These are phyloP conservation scores for Cystobasidium tubakii DNA, from an alignment of 768 basidiomycete species.

Conservation along the genomic window DNA sequence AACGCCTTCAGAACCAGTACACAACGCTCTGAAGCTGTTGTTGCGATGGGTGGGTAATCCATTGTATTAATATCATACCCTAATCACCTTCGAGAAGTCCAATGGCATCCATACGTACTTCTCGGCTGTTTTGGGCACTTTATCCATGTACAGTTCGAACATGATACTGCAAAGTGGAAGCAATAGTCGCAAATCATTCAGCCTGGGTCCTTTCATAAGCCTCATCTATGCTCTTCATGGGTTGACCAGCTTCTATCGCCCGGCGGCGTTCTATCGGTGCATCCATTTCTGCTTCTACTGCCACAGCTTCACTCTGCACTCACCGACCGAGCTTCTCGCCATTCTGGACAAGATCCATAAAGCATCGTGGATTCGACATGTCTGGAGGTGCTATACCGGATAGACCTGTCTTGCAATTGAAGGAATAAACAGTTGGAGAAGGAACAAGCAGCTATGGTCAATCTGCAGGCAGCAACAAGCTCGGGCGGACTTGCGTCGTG, in stretches of 20 bases:
- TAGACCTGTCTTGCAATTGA: too few relatives aligned
- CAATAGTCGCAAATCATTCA: not conserved
- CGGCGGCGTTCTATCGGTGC: too few relatives aligned
- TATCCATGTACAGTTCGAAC: slow-evolving; percentile 56
- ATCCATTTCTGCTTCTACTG: not conserved
- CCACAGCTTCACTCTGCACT: slow-evolving; percentile 31
- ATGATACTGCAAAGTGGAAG: slow-evolving; percentile 55
- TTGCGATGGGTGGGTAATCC: slow-evolving; percentile 17
- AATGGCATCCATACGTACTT: slow-evolving; percentile 56
- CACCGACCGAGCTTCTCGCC: slow-evolving; percentile 58
- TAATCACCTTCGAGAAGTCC: not conserved
- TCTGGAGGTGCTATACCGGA: not conserved
- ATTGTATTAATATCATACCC: not conserved
- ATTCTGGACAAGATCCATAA: slow-evolving; percentile 62
- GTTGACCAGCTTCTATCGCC: too few relatives aligned
- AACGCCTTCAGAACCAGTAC: slow-evolving; percentile 76
- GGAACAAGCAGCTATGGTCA: not conserved
- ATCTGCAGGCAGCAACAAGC: too few relatives aligned
- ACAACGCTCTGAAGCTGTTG: slow-evolving; percentile 71
- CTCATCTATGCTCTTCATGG: too few relatives aligned
- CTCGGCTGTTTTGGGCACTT: slow-evolving; percentile 68
- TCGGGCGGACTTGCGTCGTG: too few relatives aligned
- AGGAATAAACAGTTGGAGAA: too few relatives aligned
- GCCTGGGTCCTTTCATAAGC: not conserved
- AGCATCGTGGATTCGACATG: slow-evolving; percentile 57